These are phyloP conservation scores for Backusella westeae DNA, from an alignment of 192 early-diverging fungal species.

Conservation along the genomic window DNA sequence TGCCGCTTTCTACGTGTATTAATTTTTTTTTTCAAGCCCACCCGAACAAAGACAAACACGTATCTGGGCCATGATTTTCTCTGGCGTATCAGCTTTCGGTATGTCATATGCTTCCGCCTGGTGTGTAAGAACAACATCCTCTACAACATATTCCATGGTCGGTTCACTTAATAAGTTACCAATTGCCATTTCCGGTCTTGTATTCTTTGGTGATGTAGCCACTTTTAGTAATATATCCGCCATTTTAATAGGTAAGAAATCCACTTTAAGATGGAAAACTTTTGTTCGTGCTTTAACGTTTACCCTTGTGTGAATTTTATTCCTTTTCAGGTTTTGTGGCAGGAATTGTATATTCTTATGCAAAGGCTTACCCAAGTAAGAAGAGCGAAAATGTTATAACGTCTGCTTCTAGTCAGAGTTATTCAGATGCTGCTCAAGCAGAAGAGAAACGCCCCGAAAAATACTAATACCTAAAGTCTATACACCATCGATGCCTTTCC, in stretches of 20 bases:
- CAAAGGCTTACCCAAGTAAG: conserved; percentile 61
- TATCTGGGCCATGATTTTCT: conserved; percentile 66
- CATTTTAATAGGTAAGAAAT: conserved; percentile 69
- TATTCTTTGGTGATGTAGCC: conserved; percentile 87
- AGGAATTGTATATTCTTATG: conserved; percentile 67
- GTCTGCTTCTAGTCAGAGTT: conserved; percentile 21
- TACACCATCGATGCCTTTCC: background rate
- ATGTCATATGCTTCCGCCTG: conserved; percentile 84
- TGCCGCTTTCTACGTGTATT: background rate
- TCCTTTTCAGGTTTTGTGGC: conserved; percentile 48
- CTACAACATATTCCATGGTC: conserved; percentile 88
- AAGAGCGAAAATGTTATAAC: conserved; percentile 21
- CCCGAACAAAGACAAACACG: conserved; percentile 43
- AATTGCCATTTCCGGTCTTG: conserved; percentile 86
- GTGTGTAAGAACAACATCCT: conserved; percentile 78
- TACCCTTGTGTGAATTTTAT: background rate
- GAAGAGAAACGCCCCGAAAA: conserved; percentile 5
- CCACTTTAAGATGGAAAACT: background rate
- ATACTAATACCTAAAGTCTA: background rate
- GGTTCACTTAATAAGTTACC: conserved; percentile 96
- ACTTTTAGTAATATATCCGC: conserved; percentile 73
- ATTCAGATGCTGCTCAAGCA: conserved; percentile 13
- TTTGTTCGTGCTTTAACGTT: background rate
- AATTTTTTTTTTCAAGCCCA: conserved; percentile 21
- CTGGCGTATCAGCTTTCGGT: conserved; percentile 78